Evolutionary conservation across 192 early-diverging fungal genomes (phyloP).

Genomic region (Backusella mclennaniae): DNA sequence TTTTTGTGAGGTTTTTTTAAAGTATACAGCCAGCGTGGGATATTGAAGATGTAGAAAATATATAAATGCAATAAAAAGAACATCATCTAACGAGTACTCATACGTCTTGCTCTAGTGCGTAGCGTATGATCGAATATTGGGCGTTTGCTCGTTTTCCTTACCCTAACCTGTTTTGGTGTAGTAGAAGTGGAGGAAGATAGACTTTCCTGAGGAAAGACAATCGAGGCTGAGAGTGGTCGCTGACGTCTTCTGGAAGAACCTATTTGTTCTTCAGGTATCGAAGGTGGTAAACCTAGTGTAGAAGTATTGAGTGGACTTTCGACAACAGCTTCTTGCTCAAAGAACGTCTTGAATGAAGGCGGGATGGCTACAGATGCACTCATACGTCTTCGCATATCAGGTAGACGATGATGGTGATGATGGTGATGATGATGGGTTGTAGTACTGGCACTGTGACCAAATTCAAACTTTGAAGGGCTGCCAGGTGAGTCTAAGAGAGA

Average conservation of each 20-base stretch:
- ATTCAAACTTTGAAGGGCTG: background rate
- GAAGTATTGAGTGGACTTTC: conserved; percentile 6
- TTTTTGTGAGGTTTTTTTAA: background rate
- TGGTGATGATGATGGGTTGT: background rate
- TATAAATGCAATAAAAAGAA: background rate
- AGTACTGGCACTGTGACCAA: background rate
- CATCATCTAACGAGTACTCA: conserved; percentile 10
- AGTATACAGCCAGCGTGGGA: background rate
- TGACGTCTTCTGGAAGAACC: background rate
- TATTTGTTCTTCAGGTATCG: conserved; percentile 7
- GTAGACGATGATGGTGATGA: background rate
- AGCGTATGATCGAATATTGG: conserved; percentile 25
- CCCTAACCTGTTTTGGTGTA: conserved; percentile 7
- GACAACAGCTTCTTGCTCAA: background rate
- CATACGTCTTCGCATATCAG: conserved; percentile 15
- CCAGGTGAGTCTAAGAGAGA: background rate
- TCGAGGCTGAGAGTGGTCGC: conserved; percentile 3
- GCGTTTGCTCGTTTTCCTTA: conserved; percentile 29
- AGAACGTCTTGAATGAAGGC: conserved; percentile 1
- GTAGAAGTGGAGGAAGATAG: background rate
- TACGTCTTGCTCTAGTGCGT: conserved; percentile 12
- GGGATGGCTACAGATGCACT: background rate
- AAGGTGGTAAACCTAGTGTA: background rate
- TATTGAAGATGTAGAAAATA: background rate
- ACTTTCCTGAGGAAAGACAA: background rate